Evolutionary conservation across 768 basidiomycete species (phyloP).

Genomic region (Boletus fagicola): DNA sequence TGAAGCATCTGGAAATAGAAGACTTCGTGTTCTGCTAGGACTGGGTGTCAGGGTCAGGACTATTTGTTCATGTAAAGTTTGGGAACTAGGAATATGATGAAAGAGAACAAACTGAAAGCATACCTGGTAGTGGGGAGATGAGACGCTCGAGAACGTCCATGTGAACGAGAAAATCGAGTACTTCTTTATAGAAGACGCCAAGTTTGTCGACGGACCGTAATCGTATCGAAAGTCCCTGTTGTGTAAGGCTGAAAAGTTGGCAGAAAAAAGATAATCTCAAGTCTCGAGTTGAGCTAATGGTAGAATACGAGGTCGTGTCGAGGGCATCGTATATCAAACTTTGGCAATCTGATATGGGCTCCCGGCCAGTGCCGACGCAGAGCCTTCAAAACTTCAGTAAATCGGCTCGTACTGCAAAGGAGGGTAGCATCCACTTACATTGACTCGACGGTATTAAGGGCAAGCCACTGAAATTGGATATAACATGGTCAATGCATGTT

Average conservation of each 20-base stretch:
- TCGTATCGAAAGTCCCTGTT: constrained; percentile 32
- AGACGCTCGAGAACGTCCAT: constrained; percentile 40
- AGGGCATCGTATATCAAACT: constrained; percentile 32
- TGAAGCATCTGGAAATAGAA: constrained; percentile 44
- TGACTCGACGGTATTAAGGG: constrained; percentile 38
- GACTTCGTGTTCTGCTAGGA: constrained; percentile 41
- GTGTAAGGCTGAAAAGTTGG: constrained; percentile 35
- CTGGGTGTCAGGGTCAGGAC: constrained; percentile 33
- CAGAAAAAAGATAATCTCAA: constrained; percentile 38
- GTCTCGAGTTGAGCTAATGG: constrained; percentile 29
- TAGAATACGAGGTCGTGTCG: constrained; percentile 25
- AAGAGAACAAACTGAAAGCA: constrained; percentile 6
- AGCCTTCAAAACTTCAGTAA: constrained; percentile 30
- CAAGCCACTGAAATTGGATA: constrained; percentile 36
- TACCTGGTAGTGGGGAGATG: constrained; percentile 39
- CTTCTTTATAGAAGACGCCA: constrained; percentile 35
- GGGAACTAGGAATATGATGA: neutral
- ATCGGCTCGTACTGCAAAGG: neutral
- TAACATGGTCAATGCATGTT: constrained; percentile 16
- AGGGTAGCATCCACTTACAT: constrained; percentile 29
- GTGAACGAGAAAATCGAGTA: constrained; percentile 30
- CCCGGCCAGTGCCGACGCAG: constrained; percentile 42
- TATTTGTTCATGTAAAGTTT: neutral
- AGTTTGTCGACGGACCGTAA: constrained; percentile 29
- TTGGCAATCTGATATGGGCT: constrained; percentile 37